Base-by-base conservation (phyloP, 116 monocot species). In the Posidonia oceanica region DNA sequence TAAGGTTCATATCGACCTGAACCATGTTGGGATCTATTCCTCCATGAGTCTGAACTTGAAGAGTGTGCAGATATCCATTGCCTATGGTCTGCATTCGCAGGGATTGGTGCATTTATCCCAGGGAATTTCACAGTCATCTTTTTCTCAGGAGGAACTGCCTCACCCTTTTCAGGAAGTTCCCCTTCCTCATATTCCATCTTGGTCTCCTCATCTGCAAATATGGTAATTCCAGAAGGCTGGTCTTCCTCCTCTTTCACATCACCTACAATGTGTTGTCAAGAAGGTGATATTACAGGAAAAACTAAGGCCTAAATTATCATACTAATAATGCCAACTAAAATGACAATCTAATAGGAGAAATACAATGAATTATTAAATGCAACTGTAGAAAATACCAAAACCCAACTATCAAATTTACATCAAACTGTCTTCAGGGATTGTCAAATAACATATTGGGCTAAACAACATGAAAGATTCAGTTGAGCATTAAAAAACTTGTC, bases 51-150 rank as follows among this genome's bases (percentile, higher is more conserved):
- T 22, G 78, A 69, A 29, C 21, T 62, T 22, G 78, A 63, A 29
- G 64, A 38, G 12, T 38, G 53, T 29, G 70, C 52, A 8, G 52
- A 16, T 3, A 65, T 16, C 95, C 95, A 96, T 39, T 62, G 75
- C 57, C 64, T 68, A 21, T 67, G 81, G 48, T 91, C 91, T 22
- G 86, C 91, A 23, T 83, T 83, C 53, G 84, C 95, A 17, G 91
- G 95, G 55, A 91, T 87, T 13, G 95, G 85, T 6, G 85, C 91
- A 78, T 91, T 91, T 72, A 91, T 76, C 57, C 95, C 95, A 3
- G 91, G 91, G 63, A 91, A 86, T 36, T 86, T 79, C 15, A 91
- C 88, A 0, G 80, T 81, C 91, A 72, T 91, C 79, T 68, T 83
- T 68, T 60, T 88, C 80, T 75, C 59, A 22, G 78, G 80, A 29